Evolutionary conservation across 371 early-diverging fungal species (phyloP), one percentile per base, ranked within the genome.

Genomic region (Lichtheimia hyalospora): DNA sequence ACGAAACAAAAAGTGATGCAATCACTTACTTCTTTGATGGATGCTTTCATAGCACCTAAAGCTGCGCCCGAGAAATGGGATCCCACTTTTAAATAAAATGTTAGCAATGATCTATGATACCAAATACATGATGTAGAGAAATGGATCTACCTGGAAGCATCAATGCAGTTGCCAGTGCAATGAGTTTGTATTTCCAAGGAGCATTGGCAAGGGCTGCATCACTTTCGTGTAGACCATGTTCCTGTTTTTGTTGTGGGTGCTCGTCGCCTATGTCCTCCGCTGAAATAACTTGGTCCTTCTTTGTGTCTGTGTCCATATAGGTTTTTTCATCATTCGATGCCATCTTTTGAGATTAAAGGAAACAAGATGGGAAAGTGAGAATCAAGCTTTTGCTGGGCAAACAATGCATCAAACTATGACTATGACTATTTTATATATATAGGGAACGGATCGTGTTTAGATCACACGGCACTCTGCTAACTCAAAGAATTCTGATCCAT

Each of bases 131-230:
- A 24, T 46, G n/a, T 6, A 20, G 39, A 15, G n/a, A 25, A 14
- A 4, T n/a, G n/a, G 4, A 39, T 49, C 23, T 73, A 77, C 77
- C 57, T 43, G 77, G 77, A 16, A 77, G 65, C 52, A 71, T 54
- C 2, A 77, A 58, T n/a, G 77, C 77, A 12, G 77, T 77, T 0
- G 64, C 48, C 3, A 77, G 49, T 8, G 77, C 77, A 46, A 73
- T 64, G 0, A 69, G 18, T 48, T 77, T 77, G 52, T 71, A 73
- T 40, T 71, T 64, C 77, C 73, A 73, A 18, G 73, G 73, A 3
- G 77, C 71, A 52, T 73, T 71, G 6, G 74, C 71, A 10, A 77
- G 39, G 2, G 69, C 68, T 2, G 77, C 64, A 58, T 77, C 77
- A 14, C 71, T 71, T 21, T 65, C 70, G 40, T 60, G 60, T 10